phyloP scores from a whole-genome alignment of 2,329 filamentous ascomycete genomes.

The Coniochaeta sp. region DNA sequence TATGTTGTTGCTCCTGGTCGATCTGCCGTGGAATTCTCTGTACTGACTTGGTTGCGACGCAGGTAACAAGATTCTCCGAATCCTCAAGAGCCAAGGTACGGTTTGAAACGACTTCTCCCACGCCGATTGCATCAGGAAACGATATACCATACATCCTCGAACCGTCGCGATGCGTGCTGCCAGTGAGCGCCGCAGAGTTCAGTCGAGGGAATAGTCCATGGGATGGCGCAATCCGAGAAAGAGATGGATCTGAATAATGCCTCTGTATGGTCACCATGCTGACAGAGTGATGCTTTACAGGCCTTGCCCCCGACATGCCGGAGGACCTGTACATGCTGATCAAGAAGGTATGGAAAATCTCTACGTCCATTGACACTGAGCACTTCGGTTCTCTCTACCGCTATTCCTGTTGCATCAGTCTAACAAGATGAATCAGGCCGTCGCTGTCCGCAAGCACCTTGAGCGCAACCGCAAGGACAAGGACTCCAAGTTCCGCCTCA shows the following conservation, averaged over 20 bases:
- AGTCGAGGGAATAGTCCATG: background rate
- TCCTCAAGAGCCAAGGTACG: constrained; percentile 97
- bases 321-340: constrained; percentile 99
- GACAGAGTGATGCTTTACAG: constrained; percentile 87
- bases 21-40: background rate
- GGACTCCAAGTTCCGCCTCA: constrained; percentile 99
- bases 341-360: constrained; percentile 73
- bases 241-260: constrained; percentile 39
- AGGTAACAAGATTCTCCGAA: constrained; percentile 99
- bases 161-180: constrained; percentile 4
- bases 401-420: background rate
- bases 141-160: constrained; percentile 5
- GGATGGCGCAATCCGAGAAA: constrained; percentile 3
- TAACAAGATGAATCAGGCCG: constrained; percentile 52
- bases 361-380: background rate
- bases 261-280: constrained; percentile 84
- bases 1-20: constrained; percentile 44
- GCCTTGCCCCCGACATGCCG: constrained; percentile 96
- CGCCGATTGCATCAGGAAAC: constrained; percentile 15
- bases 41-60: constrained; percentile 3
- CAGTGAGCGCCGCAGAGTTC: background rate
- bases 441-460: constrained; percentile 99
- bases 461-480: constrained; percentile 99
- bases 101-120: constrained; percentile 30
- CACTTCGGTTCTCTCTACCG: background rate